phyloP scores from a whole-genome alignment of 78 protist genomes.

The slime mould (Dictyostelium discoideum) region dicty_2.7 NC_007089.4:1785501-1786000 shows the following conservation, averaged over 20 bases:
- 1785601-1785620: conserved; percentile 97
- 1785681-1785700: conserved; percentile 72
- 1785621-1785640: conserved; percentile 99
- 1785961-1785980: conserved; percentile 86
- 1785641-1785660: conserved; percentile 91
- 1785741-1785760: conserved; percentile 91
- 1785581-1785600: conserved; percentile 98
- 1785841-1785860: conserved; percentile 87
- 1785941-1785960: conserved; percentile 86
- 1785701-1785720: conserved; percentile 26
- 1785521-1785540: conserved; percentile 92
- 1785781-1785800: conserved; percentile 89
- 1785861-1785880: conserved; percentile 93
- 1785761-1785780: conserved; percentile 93
- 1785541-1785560: conserved; percentile 96
- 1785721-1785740: conserved; percentile 95
- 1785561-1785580: conserved; percentile 96
- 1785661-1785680: conserved; percentile 73
- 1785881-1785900: conserved; percentile 94
- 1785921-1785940: conserved; percentile 96
- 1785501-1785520: conserved; percentile 94
- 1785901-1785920: conserved; percentile 97
- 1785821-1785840: conserved; percentile 96
- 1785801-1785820: conserved; percentile 94
- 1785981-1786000: conserved; percentile 85